These are phyloP conservation scores for Pichia nanzhaoensis DNA, from an alignment of 805 yeast species.

Conservation along the genomic window DNA sequence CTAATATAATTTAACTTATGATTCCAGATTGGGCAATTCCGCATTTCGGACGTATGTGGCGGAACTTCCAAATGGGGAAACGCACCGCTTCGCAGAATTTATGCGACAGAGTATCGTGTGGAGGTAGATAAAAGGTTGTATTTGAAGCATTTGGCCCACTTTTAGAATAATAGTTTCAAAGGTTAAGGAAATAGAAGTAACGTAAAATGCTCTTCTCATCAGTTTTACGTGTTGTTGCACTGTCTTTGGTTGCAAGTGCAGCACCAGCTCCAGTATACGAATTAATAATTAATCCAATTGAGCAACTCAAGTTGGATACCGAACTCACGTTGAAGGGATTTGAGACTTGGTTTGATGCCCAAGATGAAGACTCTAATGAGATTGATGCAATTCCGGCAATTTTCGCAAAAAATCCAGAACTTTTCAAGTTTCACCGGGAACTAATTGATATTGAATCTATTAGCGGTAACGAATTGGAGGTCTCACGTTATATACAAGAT, in stretches of 20 bases:
- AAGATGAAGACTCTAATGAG: background rate
- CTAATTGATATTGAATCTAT: slow-evolving; percentile 33
- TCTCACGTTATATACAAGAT: slow-evolving; percentile 32
- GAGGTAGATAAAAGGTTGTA: no score
- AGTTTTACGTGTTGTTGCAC: background rate
- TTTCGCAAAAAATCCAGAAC: slow-evolving; percentile 13
- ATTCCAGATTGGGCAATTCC: no score
- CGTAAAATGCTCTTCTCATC: background rate
- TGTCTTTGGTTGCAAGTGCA: background rate
- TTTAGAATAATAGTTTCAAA: no score
- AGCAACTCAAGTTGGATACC: background rate
- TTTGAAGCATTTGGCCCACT: no score
- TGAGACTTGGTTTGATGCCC: background rate
- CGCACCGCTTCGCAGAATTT: no score
- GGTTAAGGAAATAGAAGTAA: no score
- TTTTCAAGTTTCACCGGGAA: slow-evolving; percentile 30
- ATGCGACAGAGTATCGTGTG: no score
- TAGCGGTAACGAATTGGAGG: slow-evolving; percentile 31
- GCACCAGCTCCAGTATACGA: slow-evolving; percentile 8
- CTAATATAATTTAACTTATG: no score
- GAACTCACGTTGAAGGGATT: background rate
- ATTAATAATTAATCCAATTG: background rate
- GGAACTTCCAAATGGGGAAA: no score
- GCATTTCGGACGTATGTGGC: no score
- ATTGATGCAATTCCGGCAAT: slow-evolving; percentile 1